A percentile compares a stretch with the other conserved stretches of the same genome.
phyloP scores from a whole-genome alignment of 176 grass and related monocot genomes.

The Aegilops speltoides region DNA sequence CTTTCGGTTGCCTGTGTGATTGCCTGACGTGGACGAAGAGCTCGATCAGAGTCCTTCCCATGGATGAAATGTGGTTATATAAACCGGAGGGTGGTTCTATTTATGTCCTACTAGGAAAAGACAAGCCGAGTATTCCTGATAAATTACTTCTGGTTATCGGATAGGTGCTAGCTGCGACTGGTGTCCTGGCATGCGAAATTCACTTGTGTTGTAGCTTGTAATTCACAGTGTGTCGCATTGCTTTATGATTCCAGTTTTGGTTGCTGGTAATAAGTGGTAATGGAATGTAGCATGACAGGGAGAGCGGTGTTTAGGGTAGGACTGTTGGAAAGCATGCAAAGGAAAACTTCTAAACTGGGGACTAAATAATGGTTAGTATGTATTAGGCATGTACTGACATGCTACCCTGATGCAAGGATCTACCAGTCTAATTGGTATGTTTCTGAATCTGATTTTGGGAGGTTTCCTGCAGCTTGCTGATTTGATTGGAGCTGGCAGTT shows the following conservation, averaged over 20 bases:
- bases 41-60: not conserved
- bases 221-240: not conserved
- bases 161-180: not conserved
- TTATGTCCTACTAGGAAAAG: not conserved
- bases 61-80: slow-evolving; percentile 7
- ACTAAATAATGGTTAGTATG: not conserved
- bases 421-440: not conserved
- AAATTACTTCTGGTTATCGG: not conserved
- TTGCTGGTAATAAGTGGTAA: not conserved
- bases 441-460: not conserved
- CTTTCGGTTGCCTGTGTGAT: not conserved
- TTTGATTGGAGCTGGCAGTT: not conserved
- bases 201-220: not conserved
- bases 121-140: not conserved
- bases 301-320: not conserved
- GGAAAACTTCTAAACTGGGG: not conserved
- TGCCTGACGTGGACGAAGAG: not conserved
- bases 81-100: not conserved
- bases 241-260: not conserved
- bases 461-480: not conserved
- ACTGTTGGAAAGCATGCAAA: not conserved
- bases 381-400: not conserved
- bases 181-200: not conserved
- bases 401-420: not conserved
- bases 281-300: not conserved